Percentiles rank a stretch among this genome's conserved stretches.
These are phyloP conservation scores for Brassica juncea DNA, from an alignment of 345 rosid species.

Conservation along the genomic window DNA sequence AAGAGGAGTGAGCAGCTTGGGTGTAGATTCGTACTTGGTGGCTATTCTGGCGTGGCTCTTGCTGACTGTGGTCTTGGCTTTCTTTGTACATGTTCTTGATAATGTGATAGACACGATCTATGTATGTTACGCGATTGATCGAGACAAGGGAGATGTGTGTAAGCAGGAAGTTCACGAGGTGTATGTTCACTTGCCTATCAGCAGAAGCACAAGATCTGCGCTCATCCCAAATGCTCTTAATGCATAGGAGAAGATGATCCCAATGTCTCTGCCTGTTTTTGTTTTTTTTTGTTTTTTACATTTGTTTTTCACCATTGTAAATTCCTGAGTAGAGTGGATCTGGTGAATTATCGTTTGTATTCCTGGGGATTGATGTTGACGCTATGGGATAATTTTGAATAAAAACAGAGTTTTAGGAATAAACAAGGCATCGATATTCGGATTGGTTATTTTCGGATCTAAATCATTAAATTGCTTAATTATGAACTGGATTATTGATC, in stretches of 20 bases:
- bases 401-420: slow-evolving; percentile 5
- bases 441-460: too few relatives aligned
- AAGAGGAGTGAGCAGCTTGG: slow-evolving; percentile 61
- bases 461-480: too few relatives aligned
- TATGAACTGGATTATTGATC: too few relatives aligned
- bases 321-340: slow-evolving; percentile 28
- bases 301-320: slow-evolving; percentile 31
- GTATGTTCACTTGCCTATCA: slow-evolving; percentile 71
- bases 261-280: slow-evolving; percentile 12
- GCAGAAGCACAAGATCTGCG: slow-evolving; percentile 56
- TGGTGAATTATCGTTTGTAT: slow-evolving; percentile 16
- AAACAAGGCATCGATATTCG: too few relatives aligned
- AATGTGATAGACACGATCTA: slow-evolving; percentile 82
- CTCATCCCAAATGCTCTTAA: slow-evolving; percentile 39
- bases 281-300: slow-evolving; percentile 2
- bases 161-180: slow-evolving; percentile 89
- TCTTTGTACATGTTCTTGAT: slow-evolving; percentile 80
- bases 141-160: slow-evolving; percentile 81
- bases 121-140: slow-evolving; percentile 78
- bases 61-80: slow-evolving; percentile 56
- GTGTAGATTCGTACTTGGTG: slow-evolving; percentile 56
- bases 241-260: slow-evolving; percentile 45
- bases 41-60: slow-evolving; percentile 66
- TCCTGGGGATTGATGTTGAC: slow-evolving; percentile 11
- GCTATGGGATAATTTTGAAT: slow-evolving; percentile 5